phyloP scores from a whole-genome alignment of 169 alveolate species.

The Plasmodium sp. region DNA sequence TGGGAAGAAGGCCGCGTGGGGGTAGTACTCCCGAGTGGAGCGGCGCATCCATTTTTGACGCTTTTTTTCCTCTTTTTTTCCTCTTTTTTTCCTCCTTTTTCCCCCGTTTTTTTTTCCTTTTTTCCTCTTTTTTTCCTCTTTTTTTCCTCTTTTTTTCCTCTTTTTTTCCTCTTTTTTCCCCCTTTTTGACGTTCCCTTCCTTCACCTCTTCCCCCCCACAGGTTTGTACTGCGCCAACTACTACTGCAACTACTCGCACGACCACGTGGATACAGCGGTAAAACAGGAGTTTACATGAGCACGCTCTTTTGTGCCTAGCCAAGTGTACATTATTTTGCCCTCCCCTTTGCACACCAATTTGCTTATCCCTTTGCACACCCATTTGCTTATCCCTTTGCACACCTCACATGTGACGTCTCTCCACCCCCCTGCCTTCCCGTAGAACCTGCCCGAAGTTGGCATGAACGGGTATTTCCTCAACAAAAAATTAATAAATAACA shows the following conservation, averaged over 20 bases:
- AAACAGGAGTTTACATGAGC: neutral
- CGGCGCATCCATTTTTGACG: neutral
- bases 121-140: neutral
- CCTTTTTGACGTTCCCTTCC: neutral
- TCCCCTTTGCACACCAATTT: no score
- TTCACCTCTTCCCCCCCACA: neutral
- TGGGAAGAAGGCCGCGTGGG: neutral
- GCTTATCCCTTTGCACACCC: neutral
- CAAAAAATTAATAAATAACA: slow-evolving; percentile 41
- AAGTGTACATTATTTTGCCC: neutral
- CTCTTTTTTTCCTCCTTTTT: neutral
- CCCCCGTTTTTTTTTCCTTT: neutral
- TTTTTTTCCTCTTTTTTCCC: neutral
- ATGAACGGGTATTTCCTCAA: slow-evolving; percentile 39
- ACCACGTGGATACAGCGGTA: slow-evolving; percentile 49
- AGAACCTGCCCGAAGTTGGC: slow-evolving; percentile 58
- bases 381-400: no score
- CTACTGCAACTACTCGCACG: slow-evolving; percentile 54
- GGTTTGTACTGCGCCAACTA: slow-evolving; percentile 44
- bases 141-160: neutral
- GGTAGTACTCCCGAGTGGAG: neutral
- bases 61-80: neutral
- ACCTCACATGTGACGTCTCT: neutral
- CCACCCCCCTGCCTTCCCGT: neutral
- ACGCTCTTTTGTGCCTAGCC: neutral